Evolutionary conservation across 306 rosid genomes (phyloP).

Genomic region (Lagenaria siceraria): DNA sequence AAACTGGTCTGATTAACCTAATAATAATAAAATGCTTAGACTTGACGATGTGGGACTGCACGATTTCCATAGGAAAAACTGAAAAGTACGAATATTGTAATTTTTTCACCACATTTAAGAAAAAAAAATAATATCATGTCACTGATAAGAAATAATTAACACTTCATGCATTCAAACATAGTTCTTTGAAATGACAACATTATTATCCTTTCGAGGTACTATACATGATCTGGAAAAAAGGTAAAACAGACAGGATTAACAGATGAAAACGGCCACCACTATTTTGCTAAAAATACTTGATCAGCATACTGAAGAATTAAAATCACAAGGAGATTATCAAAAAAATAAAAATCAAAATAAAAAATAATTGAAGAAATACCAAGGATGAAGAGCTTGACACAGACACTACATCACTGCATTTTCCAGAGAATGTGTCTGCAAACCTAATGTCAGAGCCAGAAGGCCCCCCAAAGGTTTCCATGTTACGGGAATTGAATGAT

Average conservation of each 20-base stretch:
- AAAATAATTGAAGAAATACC: constrained; percentile 28
- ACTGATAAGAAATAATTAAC: too few species aligned
- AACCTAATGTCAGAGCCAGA: constrained; percentile 29
- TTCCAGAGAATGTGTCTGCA: constrained; percentile 32
- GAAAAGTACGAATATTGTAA: background rate
- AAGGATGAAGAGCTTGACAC: constrained; percentile 31
- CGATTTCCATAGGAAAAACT: background rate
- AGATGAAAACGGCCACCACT: background rate
- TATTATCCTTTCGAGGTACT: background rate
- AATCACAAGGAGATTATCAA: constrained; percentile 2
- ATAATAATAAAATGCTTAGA: background rate
- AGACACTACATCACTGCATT: constrained; percentile 37
- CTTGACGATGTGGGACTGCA: background rate
- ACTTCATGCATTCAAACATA: background rate
- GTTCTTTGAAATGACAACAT: background rate
- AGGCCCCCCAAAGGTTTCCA: constrained; percentile 61
- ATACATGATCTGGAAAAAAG: background rate
- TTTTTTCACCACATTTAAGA: background rate
- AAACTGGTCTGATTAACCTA: background rate
- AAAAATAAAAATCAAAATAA: too few species aligned
- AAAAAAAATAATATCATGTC: background rate
- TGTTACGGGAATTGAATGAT: constrained; percentile 44
- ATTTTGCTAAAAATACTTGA: background rate
- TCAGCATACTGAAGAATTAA: background rate
- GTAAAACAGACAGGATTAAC: background rate